These are phyloP conservation scores for Musa schizocarpa DNA, from an alignment of 176 grass and related monocot species.

Conservation along the genomic window DNA sequence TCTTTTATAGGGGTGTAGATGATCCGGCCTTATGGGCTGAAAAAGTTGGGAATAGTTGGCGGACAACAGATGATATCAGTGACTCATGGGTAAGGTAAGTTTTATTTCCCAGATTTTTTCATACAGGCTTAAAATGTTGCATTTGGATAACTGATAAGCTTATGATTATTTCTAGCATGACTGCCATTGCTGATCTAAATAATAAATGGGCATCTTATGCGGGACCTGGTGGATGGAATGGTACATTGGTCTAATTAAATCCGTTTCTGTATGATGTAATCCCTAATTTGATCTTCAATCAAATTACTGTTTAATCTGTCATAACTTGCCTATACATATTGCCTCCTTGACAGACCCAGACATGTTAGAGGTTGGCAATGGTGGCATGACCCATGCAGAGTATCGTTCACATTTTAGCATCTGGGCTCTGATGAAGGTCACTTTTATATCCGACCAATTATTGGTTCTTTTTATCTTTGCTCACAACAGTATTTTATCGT, in stretches of 20 bases:
- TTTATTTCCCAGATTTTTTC: background rate
- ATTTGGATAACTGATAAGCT: constrained; percentile 20
- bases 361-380: constrained; percentile 91
- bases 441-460: background rate
- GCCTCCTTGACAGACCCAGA: constrained; percentile 54
- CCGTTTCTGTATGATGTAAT: background rate
- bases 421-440: constrained; percentile 93
- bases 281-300: background rate
- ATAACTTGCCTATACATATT: constrained; percentile 4
- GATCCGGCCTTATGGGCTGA: constrained; percentile 94
- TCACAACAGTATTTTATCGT: background rate
- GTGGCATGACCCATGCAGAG: constrained; percentile 74
- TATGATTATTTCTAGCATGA: constrained; percentile 73
- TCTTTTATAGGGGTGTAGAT: constrained; percentile 64
- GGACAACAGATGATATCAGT: constrained; percentile 76
- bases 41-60: constrained; percentile 94
- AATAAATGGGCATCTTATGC: constrained; percentile 98
- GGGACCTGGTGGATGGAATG: constrained; percentile 96
- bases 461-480: background rate
- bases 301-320: background rate
- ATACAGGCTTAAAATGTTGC: background rate
- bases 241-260: constrained; percentile 30
- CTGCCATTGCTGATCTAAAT: constrained; percentile 77
- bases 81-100: constrained; percentile 88
- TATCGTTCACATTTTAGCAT: constrained; percentile 95